Base-by-base conservation (phyloP, 169 alveolate genomes). In the Eimeria necatrix region DNA sequence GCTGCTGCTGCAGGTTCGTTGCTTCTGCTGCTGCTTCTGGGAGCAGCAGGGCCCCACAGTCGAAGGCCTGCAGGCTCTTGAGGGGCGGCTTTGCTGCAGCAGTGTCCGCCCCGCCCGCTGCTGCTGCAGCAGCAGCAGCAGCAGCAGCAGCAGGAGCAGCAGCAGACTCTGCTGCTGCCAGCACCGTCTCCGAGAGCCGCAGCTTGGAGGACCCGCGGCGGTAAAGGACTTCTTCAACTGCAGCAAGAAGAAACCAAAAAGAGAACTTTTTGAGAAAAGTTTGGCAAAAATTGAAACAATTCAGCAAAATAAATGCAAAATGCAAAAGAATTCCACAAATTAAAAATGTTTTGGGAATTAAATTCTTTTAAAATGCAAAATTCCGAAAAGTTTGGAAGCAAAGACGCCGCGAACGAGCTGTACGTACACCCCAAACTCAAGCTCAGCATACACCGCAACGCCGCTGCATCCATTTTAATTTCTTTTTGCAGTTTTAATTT, bases 81-180 rank as follows among this genome's bases (percentile, higher is more conserved):
- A 73, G 52, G n/a, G 84, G 84, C 9, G 10, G 46, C 56, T 18
- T 22, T 32, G 56, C 84, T n/a, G 56, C 52, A 12, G 41, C 78
- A 8, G 6, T n/a, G 46, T 68, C 26, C 16, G 41, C 78, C 20
- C 41, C 78, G n/a, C n/a, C n/a, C n/a, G n/a, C n/a, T n/a, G n/a
- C n/a, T n/a, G n/a, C 26, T 68, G 41, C 78, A 10, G 46, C 78
- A 9, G 64, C 64, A 53, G 64, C 64, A 68, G 78, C 78, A 68
- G 78, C 26, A n/a, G 46, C 78, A 68, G 46, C 46, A 68, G 78
- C 26, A 64, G 76, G 41, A 64, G 76, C 41, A 64, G 76, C 76
- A 64, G 76, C 76, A 64, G 76, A 64, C 26, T 16, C 76, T n/a
- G 76, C 76, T n/a, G 76, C 76, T 64, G 76, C 76, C n/a, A 64